Percentiles rank a stretch among this genome's conserved stretches.
These are phyloP conservation scores for Mycotypha africana DNA, from an alignment of 371 early-diverging fungal genomes.

Conservation along the genomic window DNA sequence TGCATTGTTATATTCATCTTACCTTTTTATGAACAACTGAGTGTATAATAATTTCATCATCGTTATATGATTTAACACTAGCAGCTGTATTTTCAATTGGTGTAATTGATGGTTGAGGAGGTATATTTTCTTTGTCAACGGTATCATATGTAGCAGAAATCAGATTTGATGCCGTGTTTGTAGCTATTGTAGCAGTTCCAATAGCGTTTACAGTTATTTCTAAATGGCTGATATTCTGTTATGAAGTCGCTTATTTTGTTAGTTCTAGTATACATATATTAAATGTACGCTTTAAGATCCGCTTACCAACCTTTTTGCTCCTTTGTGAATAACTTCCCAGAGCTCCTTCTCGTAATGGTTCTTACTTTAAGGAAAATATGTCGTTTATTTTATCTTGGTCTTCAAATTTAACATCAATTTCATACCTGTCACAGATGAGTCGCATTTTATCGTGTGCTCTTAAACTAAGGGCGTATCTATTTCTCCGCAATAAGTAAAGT, in stretches of 20 bases:
- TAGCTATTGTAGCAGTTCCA: background rate
- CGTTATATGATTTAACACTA: background rate
- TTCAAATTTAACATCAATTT: too few relatives aligned
- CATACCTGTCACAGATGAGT: too few relatives aligned
- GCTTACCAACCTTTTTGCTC: background rate
- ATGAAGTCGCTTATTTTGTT: background rate
- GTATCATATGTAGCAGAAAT: background rate
- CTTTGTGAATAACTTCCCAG: too few relatives aligned
- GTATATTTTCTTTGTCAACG: background rate
- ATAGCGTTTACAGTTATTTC: too few relatives aligned
- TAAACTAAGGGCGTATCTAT: too few relatives aligned
- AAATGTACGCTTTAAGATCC: background rate
- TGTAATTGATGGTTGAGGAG: background rate
- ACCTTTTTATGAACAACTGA: constrained; percentile 1
- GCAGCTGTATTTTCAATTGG: background rate
- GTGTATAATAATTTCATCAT: background rate
- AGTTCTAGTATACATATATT: background rate
- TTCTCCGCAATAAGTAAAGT: too few relatives aligned
- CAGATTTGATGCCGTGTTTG: background rate
- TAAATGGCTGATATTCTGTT: background rate
- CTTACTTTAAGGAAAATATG: too few relatives aligned
- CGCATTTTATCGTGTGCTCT: too few relatives aligned
- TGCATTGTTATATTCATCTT: constrained; percentile 1
- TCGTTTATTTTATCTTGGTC: too few relatives aligned
- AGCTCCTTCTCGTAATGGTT: too few relatives aligned